Evolutionary conservation across 2,329 filamentous ascomycete species (phyloP), one percentile per base, ranked within the genome.

Genomic region (Aspergillus japonicus): DNA sequence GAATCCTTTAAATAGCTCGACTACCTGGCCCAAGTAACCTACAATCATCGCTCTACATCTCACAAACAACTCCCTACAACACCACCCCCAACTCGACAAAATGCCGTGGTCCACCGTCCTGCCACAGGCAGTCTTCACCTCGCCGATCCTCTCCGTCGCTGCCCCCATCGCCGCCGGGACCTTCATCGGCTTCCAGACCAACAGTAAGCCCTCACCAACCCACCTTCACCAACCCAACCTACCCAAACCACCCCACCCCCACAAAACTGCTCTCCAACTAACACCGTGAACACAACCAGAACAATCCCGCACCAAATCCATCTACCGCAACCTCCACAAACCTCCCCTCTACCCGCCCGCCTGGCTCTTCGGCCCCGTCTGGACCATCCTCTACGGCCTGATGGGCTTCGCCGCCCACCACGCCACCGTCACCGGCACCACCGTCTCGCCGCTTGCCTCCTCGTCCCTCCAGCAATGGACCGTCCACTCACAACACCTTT

Each of bases 341-440:
- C 83, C 84, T 0, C 83, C 83, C n/a, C 71, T 81, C 50, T 76
- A 80, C 55, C 85, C 85, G 7, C 85, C 85, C 5, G 77, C 82
- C 35, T 84, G 81, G 77, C 72, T 86, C 35, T 87, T 87, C 65
- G 83, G 81, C 2, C 84, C 85, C 11, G 80, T 81, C 56, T 87
- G 85, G 85, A 85, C 83, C 8, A 63, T 77, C 3, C 77, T 88
- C 16, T 87, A 87, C 69, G 79, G 80, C 2, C 75, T 90, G 21
- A 97, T 96, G 91, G 94, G 94, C 60, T 97, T 95, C 75, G 89
- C 91, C 23, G 88, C 92, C 39, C 88, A 96, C 77, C 89, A 91
- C 50, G 91, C 90, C 57, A 87, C 90, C 71, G 84, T 77, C 21
- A 80, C 79, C 11, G 88, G 88, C 50, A 83, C 87, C 54, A 81